These are phyloP conservation scores for Orbilia brochopaga DNA, from an alignment of 2,329 filamentous ascomycete species.

Conservation along the genomic window DNA sequence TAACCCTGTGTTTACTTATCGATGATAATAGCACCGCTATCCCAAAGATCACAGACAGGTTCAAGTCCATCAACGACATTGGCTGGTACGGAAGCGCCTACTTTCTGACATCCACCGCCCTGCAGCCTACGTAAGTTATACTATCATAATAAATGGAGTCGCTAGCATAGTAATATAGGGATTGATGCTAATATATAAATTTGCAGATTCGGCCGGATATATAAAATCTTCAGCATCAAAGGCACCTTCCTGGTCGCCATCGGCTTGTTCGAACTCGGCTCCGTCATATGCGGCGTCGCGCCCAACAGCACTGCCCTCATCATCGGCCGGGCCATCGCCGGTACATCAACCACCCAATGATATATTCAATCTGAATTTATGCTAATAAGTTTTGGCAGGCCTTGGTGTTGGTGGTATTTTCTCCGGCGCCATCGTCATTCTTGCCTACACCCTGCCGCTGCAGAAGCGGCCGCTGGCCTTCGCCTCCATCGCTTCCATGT, in stretches of 20 bases:
- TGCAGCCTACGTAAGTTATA: constrained; percentile 52
- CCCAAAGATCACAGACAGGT: constrained; percentile 59
- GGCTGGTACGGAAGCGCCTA: constrained; percentile 56
- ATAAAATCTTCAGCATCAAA: constrained; percentile 64
- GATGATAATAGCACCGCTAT: constrained; percentile 56
- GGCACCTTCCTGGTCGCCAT: constrained; percentile 60
- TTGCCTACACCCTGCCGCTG: constrained; percentile 56
- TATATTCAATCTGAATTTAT: not conserved
- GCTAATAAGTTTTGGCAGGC: constrained; percentile 56
- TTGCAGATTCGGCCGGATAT: constrained; percentile 62
- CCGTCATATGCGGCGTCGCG: constrained; percentile 64
- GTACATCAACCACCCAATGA: constrained; percentile 58
- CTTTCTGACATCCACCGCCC: constrained; percentile 52
- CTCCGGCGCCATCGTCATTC: constrained; percentile 63
- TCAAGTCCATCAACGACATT: constrained; percentile 56
- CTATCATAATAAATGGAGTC: too few species aligned
- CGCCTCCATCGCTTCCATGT: constrained; percentile 58
- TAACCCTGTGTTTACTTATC: constrained; percentile 24
- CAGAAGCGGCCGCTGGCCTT: constrained; percentile 55
- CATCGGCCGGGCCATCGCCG: constrained; percentile 64
- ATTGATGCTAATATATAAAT: constrained; percentile 23
- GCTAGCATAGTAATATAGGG: too few species aligned
- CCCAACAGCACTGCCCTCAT: constrained; percentile 63
- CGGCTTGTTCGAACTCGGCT: constrained; percentile 58
- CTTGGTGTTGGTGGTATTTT: constrained; percentile 65